Evolutionary conservation across 768 basidiomycete species (phyloP).

Genomic region (Amanita polypyramis): DNA sequence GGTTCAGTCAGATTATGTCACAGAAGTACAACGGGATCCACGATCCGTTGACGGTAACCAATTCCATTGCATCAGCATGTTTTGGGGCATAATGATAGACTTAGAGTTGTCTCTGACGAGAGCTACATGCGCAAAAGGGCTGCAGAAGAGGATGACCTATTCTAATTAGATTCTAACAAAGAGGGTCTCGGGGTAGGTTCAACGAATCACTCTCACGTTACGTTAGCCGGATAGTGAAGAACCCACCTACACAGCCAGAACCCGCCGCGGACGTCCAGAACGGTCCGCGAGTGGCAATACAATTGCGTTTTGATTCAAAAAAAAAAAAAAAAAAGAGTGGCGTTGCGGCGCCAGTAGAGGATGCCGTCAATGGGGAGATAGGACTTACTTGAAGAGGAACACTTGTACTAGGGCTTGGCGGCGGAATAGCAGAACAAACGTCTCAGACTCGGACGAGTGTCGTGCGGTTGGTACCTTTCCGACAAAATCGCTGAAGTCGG

Average conservation of each 20-base stretch:
- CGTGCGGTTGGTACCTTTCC: no score
- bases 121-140: neutral
- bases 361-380: neutral
- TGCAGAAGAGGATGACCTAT: constrained; percentile 42
- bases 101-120: constrained; percentile 94
- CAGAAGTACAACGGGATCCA: constrained; percentile 10
- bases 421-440: neutral
- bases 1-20: neutral
- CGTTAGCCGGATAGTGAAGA: no score
- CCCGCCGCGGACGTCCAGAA: constrained; percentile 24
- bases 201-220: no score
- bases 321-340: no score
- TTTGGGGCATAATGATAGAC: constrained; percentile 93
- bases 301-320: no score
- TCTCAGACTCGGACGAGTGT: no score
- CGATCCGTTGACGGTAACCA: constrained; percentile 92
- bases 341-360: neutral
- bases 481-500: no score
- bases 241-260: constrained; percentile 9
- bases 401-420: constrained; percentile 2
- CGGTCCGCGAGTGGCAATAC: no score
- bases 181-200: constrained; percentile 19
- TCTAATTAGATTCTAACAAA: constrained; percentile 23
- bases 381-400: constrained; percentile 8
- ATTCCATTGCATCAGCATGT: constrained; percentile 92